phyloP scores from a whole-genome alignment of 805 yeast genomes.

The Candida anglica region DNA sequence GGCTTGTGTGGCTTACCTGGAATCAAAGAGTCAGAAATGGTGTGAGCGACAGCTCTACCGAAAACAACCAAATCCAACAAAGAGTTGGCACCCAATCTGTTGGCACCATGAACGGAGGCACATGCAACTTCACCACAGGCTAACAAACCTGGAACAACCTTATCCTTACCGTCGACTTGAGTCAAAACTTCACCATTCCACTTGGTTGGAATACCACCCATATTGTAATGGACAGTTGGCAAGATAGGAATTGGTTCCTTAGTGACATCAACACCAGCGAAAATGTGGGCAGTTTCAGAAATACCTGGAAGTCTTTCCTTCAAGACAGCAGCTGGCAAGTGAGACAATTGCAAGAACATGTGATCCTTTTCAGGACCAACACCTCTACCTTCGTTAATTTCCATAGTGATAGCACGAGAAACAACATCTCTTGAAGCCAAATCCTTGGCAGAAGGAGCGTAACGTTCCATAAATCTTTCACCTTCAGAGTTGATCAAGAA shows the following conservation, averaged over 20 bases:
- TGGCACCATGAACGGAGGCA: conserved; percentile 99
- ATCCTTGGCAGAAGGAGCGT: conserved; percentile 98
- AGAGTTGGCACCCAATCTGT: conserved; percentile 98
- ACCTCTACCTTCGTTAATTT: conserved; percentile 98
- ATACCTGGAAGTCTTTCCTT: conserved; percentile 98
- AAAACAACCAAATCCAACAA: conserved; percentile 93
- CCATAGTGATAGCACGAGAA: conserved; percentile 97
- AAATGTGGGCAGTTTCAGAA: conserved; percentile 96
- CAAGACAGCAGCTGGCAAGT: conserved; percentile 86
- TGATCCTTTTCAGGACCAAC: conserved; percentile 96
- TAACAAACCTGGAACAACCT: conserved; percentile 84
- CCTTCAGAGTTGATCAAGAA: conserved; percentile 94
- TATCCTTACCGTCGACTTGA: conserved; percentile 85
- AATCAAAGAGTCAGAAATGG: conserved; percentile 76
- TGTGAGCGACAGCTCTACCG: conserved; percentile 97
- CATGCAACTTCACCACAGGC: conserved; percentile 99
- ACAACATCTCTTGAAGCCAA: conserved; percentile 98
- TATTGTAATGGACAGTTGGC: conserved; percentile 98
- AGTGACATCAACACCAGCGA: conserved; percentile 99
- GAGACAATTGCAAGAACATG: conserved; percentile 90
- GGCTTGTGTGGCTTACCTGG: conserved; percentile 89
- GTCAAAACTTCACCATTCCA: conserved; percentile 94
- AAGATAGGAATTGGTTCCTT: conserved; percentile 98
- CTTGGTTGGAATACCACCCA: conserved; percentile 99
- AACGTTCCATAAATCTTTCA: conserved; percentile 99